A percentile compares a stretch with the other conserved stretches of the same genome.
Conservation (phyloP, 176 grass and related monocot species). For the barley (Hordeum vulgare) region DNA sequence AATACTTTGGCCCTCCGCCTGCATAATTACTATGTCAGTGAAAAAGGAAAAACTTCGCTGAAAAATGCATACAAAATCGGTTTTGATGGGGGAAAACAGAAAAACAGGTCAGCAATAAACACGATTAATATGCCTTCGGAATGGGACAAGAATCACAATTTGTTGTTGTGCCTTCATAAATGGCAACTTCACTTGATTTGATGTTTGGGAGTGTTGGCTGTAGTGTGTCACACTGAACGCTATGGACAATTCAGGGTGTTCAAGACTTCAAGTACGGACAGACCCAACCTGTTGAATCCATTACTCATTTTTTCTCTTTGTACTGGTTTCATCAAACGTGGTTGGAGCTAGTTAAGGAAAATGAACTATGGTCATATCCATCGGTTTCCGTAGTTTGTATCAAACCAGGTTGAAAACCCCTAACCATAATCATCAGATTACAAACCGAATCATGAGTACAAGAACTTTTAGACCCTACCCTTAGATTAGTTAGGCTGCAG, state of each 20-base stretch:
- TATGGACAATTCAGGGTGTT: not conserved
- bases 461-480: not conserved
- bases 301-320: not conserved
- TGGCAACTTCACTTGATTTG: not conserved
- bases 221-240: not conserved
- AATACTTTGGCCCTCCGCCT: conserved; percentile 68
- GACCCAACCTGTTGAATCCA: not conserved
- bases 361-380: not conserved
- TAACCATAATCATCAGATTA: not conserved
- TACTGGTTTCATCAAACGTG: not conserved
- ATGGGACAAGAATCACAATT: not conserved
- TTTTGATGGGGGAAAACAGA: not conserved
- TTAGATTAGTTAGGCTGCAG: not conserved
- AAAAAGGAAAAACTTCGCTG: not conserved
- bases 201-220: not conserved
- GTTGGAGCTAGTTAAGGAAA: not conserved
- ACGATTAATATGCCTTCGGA: not conserved
- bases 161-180: conserved; percentile 10
- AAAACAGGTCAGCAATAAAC: not conserved
- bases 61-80: conserved; percentile 1
- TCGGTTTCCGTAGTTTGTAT: not conserved
- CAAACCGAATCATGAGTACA: not conserved
- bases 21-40: conserved; percentile 30
- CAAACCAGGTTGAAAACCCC: not conserved
- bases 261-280: not conserved